Evolutionary conservation across 352 stramenopile genomes (phyloP).

Genomic region (Pythium aristosporum): DNA sequence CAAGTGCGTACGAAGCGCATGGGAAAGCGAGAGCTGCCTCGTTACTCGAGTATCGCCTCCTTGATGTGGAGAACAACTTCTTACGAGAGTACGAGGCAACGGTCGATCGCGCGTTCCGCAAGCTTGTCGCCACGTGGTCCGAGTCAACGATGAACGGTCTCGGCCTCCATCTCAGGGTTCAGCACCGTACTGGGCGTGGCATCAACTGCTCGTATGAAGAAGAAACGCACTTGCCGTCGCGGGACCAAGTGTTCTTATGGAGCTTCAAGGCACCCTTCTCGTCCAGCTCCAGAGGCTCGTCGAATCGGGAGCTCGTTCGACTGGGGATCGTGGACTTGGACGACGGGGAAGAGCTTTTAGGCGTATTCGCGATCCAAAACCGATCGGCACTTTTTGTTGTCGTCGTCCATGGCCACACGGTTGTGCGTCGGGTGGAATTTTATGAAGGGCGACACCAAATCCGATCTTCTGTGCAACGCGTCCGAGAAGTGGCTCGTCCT

Average conservation of each 20-base stretch:
- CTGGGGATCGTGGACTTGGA: neutral
- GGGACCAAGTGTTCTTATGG: neutral
- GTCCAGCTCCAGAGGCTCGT: neutral
- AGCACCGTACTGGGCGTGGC: neutral
- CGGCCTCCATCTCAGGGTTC: neutral
- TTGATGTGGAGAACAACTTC: neutral
- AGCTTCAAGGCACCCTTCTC: neutral
- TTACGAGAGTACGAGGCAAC: neutral
- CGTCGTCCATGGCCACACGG: neutral
- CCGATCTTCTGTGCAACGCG: neutral
- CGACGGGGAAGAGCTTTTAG: neutral
- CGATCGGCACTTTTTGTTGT: neutral
- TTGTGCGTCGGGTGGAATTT: neutral
- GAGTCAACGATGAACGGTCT: neutral
- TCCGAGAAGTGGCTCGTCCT: neutral
- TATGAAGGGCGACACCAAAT: neutral
- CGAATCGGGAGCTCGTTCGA: neutral
- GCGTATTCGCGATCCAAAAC: neutral
- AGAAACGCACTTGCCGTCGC: neutral
- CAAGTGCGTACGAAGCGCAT: neutral
- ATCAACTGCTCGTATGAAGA: conserved; percentile 6
- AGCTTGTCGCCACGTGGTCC: neutral
- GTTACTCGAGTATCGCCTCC: neutral
- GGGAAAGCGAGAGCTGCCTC: neutral
- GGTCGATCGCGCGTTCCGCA: neutral